phyloP scores from a whole-genome alignment of 768 basidiomycete species.

The Clathrus columnatus region DNA sequence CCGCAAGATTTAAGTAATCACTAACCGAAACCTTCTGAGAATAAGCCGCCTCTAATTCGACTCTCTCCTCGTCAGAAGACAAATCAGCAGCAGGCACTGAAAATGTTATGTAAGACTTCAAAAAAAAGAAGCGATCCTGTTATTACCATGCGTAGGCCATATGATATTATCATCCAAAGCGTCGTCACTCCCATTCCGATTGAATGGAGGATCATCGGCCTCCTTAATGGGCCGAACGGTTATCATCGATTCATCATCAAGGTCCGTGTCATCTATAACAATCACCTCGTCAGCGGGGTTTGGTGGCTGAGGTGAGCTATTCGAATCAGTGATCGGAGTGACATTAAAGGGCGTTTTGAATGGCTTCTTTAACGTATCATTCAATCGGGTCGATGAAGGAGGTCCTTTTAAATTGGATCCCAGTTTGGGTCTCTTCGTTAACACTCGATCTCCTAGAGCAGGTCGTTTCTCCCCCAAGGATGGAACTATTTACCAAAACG shows the following conservation, averaged over 20 bases:
- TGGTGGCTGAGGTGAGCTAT: background rate
- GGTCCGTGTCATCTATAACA: background rate
- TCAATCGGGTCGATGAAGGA: background rate
- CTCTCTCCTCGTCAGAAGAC: constrained; percentile 12
- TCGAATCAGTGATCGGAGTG: constrained; percentile 27
- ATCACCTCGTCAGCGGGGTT: background rate
- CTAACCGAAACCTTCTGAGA: constrained; percentile 25
- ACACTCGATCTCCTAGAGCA: background rate
- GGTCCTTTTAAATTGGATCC: background rate
- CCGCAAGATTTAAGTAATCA: background rate
- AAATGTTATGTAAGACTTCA: background rate
- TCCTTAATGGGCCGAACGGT: background rate
- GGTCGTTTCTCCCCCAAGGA: background rate
- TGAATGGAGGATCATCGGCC: background rate
- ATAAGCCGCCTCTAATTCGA: constrained; percentile 21
- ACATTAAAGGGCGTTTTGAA: constrained; percentile 35
- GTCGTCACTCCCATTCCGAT: background rate
- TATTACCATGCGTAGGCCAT: background rate
- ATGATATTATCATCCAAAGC: background rate
- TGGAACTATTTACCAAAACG: background rate
- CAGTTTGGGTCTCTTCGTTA: background rate
- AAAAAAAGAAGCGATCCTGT: background rate
- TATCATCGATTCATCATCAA: background rate
- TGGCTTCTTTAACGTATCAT: constrained; percentile 35
- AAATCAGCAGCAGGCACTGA: constrained; percentile 10